Evolutionary conservation across 202 grass and related monocot species (phyloP).

Genomic region (Zoysia matrella): DNA sequence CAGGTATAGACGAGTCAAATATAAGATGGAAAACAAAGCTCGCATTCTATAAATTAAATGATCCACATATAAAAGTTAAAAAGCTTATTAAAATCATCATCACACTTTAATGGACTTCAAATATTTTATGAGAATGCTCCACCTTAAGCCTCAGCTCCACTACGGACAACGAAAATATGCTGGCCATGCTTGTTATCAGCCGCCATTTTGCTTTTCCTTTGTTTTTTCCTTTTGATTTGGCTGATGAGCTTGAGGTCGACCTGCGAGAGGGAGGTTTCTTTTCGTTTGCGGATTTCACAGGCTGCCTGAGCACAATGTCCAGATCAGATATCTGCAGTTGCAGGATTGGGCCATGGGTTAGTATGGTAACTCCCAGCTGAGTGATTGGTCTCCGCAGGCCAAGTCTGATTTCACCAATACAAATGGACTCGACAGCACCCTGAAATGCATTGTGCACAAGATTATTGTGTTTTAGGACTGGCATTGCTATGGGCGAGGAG

Average conservation of each 20-base stretch:
- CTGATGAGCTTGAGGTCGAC: conserved; percentile 40
- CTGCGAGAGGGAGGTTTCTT: conserved; percentile 66
- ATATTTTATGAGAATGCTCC: conserved; percentile 19
- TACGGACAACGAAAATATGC: conserved; percentile 74
- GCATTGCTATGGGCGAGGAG: neutral
- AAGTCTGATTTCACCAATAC: conserved; percentile 79
- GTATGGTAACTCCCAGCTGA: conserved; percentile 66
- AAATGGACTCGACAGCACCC: conserved; percentile 75
- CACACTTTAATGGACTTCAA: conserved; percentile 8
- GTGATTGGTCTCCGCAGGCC: conserved; percentile 62
- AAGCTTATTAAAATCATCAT: neutral
- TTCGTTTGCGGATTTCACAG: conserved; percentile 51
- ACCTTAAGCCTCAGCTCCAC: conserved; percentile 87
- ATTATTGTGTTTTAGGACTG: neutral
- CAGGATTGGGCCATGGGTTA: conserved; percentile 62
- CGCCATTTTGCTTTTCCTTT: conserved; percentile 72
- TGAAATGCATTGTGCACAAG: conserved; percentile 41
- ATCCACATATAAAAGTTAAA: neutral
- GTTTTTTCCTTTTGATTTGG: conserved; percentile 61
- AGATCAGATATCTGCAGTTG: conserved; percentile 80
- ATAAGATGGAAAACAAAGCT: conserved; percentile 8
- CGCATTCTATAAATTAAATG: conserved; percentile 15
- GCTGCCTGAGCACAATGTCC: conserved; percentile 70
- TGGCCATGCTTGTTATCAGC: conserved; percentile 68
- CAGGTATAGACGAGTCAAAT: conserved; percentile 11